Conservation (phyloP, 345 rosid genomes). For the Hibiscus mutabilis region DNA sequence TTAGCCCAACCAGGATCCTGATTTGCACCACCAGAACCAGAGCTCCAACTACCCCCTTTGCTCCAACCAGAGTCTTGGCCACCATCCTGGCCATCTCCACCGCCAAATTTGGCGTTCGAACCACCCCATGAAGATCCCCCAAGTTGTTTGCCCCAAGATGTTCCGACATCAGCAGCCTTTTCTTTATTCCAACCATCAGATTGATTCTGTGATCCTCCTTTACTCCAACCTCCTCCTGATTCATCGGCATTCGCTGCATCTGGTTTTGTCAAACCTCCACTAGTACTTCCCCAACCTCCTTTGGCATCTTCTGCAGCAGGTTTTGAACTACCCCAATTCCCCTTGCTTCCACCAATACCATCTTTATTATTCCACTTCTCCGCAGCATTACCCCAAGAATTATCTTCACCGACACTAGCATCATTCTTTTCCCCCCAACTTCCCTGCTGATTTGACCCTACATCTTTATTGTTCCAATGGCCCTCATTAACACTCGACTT, state of each 20-base stretch:
- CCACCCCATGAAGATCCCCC: constrained; percentile 7
- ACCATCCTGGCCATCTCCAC: constrained; percentile 7
- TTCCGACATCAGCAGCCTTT: constrained; percentile 3
- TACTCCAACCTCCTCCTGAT: not conserved
- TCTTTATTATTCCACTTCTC: not conserved
- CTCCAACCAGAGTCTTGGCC: constrained; percentile 29
- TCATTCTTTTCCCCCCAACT: constrained; percentile 13
- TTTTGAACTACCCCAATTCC: constrained; percentile 1
- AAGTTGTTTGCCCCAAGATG: constrained; percentile 4
- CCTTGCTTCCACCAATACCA: constrained; percentile 3
- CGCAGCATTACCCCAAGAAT: constrained; percentile 20
- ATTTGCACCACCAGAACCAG: constrained; percentile 14
- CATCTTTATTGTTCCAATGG: not conserved
- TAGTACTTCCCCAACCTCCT: constrained; percentile 2
- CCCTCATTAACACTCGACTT: constrained; percentile 2
- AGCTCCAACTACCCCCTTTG: constrained; percentile 18
- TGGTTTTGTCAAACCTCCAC: no score
- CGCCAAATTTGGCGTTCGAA: not conserved
- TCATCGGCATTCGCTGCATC: not conserved
- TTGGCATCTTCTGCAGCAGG: not conserved
- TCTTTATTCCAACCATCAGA: constrained; percentile 17
- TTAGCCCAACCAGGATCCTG: constrained; percentile 11
- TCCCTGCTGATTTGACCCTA: constrained; percentile 21
- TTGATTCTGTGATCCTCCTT: not conserved
- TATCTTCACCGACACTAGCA: constrained; percentile 9